These are phyloP conservation scores for Didymella pinodella DNA, from an alignment of 2,329 filamentous ascomycete genomes.

Conservation along the genomic window DNA sequence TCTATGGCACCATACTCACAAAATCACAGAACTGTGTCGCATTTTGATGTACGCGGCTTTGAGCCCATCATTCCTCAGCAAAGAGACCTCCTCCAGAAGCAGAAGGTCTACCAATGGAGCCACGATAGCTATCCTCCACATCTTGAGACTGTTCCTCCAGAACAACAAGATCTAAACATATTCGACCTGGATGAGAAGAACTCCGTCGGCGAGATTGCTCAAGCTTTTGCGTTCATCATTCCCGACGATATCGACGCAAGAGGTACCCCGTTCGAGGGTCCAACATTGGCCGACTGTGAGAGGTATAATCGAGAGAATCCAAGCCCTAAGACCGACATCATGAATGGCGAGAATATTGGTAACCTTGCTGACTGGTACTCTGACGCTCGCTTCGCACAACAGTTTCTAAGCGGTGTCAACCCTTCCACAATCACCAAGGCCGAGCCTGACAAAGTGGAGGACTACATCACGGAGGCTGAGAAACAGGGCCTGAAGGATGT, in stretches of 20 bases:
- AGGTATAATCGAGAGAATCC: conserved; percentile 15
- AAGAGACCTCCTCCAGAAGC: conserved; percentile 12
- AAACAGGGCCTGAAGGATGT: conserved; percentile 10
- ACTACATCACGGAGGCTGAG: conserved; percentile 6
- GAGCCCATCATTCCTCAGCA: conserved; percentile 18
- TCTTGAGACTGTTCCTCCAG: background rate
- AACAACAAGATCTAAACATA: background rate
- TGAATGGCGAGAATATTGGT: conserved; percentile 20
- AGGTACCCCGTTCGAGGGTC: conserved; percentile 17
- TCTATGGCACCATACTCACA: too few species aligned
- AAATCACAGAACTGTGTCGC: conserved; percentile 5
- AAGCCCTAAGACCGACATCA: conserved; percentile 20
- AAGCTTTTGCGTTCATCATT: conserved; percentile 12
- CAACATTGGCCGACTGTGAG: conserved; percentile 19
- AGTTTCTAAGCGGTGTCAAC: conserved; percentile 20
- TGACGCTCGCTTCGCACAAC: conserved; percentile 20
- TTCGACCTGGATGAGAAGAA: conserved; percentile 1
- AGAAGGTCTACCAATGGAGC: conserved; percentile 12
- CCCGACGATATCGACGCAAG: conserved; percentile 2
- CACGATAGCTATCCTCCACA: conserved; percentile 14
- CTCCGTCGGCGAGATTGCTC: background rate
- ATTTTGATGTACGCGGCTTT: conserved; percentile 16
- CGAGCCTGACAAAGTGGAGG: background rate
- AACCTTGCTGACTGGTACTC: conserved; percentile 20
- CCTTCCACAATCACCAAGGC: conserved; percentile 15